phyloP scores from a whole-genome alignment of 495 filamentous ascomycete genomes.

The Apodospora peruviana region DNA sequence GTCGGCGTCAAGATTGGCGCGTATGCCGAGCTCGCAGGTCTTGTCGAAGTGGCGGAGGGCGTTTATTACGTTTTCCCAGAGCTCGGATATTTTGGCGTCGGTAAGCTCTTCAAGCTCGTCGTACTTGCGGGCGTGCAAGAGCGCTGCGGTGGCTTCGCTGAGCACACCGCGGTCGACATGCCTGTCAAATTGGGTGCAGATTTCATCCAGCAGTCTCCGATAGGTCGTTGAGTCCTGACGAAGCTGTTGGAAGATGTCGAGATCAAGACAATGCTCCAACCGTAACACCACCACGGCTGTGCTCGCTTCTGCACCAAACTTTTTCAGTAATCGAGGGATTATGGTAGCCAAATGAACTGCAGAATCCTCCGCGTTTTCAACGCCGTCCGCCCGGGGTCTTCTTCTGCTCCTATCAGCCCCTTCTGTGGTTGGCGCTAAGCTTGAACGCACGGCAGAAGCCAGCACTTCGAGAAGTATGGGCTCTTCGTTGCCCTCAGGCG shows the following conservation, averaged over 20 bases:
- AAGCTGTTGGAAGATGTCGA: conserved; percentile 83
- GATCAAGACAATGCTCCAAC: conserved; percentile 79
- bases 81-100: conserved; percentile 66
- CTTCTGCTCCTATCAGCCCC: conserved; percentile 60
- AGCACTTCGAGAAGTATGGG: conserved; percentile 81
- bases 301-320: conserved; percentile 82
- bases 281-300: conserved; percentile 80
- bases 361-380: conserved; percentile 64
- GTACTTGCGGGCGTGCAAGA: conserved; percentile 78
- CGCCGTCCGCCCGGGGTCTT: conserved; percentile 50
- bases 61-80: conserved; percentile 81
- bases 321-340: conserved; percentile 82
- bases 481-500: conserved; percentile 73
- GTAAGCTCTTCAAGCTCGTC: conserved; percentile 83
- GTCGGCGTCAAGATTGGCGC: conserved; percentile 53
- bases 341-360: conserved; percentile 67
- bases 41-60: conserved; percentile 62
- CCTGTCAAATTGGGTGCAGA: conserved; percentile 86
- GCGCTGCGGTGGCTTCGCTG: conserved; percentile 72
- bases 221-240: conserved; percentile 81
- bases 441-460: conserved; percentile 66
- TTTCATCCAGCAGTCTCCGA: conserved; percentile 78
- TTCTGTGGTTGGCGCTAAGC: conserved; percentile 54
- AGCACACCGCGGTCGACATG: conserved; percentile 83
- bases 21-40: conserved; percentile 57